These are phyloP conservation scores for Inga laurina DNA, from an alignment of 306 rosid genomes.

Conservation along the genomic window DNA sequence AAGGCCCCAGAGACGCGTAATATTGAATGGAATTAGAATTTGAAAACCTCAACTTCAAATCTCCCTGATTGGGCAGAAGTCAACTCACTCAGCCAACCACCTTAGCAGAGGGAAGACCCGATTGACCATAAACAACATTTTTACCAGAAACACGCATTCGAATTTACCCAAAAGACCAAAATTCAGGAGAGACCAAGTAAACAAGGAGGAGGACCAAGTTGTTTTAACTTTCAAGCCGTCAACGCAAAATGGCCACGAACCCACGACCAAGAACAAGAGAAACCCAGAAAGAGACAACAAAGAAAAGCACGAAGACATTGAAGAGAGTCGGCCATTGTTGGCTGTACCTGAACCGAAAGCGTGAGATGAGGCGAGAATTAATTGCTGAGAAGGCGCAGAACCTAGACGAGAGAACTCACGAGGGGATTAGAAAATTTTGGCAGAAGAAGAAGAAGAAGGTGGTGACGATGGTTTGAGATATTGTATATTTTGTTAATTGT, in stretches of 20 bases:
- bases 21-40: constrained; percentile 29
- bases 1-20: constrained; percentile 33
- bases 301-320: constrained; percentile 12
- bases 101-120: constrained; percentile 52
- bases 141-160: constrained; percentile 29
- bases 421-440: constrained; percentile 35
- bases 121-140: constrained; percentile 43
- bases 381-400: constrained; percentile 25
- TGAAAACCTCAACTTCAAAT: constrained; percentile 32
- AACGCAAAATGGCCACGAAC: constrained; percentile 56
- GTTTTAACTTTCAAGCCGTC: constrained; percentile 39
- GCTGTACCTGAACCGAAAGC: constrained; percentile 47
- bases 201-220: too few relatives aligned
- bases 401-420: constrained; percentile 29
- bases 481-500: constrained; percentile 39
- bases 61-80: constrained; percentile 54
- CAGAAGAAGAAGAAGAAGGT: constrained; percentile 49
- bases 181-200: constrained; percentile 37
- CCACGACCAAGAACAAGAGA: constrained; percentile 35
- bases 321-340: constrained; percentile 35
- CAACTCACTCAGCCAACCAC: constrained; percentile 86
- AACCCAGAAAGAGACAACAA: constrained; percentile 40
- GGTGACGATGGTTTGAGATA: constrained; percentile 46
- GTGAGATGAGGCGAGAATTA: constrained; percentile 39
- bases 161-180: constrained; percentile 25